Conservation (phyloP, 495 filamentous ascomycete genomes). For the Xylaria flabelliformis region DNA sequence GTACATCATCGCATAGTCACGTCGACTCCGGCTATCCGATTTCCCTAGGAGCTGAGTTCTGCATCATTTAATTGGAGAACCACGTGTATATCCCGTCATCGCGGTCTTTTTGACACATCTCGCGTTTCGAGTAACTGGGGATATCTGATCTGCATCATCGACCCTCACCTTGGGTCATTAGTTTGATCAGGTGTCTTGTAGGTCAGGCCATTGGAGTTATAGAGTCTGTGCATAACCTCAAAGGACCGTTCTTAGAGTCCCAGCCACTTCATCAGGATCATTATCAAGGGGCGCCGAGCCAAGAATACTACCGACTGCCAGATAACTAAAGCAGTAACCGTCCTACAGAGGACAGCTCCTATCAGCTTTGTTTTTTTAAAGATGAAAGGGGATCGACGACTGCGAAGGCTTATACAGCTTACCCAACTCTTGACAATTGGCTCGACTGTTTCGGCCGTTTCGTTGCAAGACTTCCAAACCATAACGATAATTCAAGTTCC, state of each 20-base stretch:
- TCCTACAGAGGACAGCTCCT: not conserved
- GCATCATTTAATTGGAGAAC: not conserved
- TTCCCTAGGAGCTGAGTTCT: not conserved
- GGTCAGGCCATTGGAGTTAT: not conserved
- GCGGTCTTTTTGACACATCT: slow-evolving; percentile 25
- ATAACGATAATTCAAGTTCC: slow-evolving; percentile 47
- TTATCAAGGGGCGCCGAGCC: not conserved
- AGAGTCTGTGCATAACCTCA: not conserved
- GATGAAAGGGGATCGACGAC: slow-evolving; percentile 36
- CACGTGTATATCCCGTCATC: slow-evolving; percentile 17
- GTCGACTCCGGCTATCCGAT: not conserved
- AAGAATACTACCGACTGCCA: not conserved
- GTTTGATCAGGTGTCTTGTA: not conserved
- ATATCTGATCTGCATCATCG: not conserved
- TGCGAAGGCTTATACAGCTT: slow-evolving; percentile 32
- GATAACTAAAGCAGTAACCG: not conserved
- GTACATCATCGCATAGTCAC: slow-evolving; percentile 6
- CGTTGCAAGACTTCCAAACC: slow-evolving; percentile 46
- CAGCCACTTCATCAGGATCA: not conserved
- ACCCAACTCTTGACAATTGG: slow-evolving; percentile 38
- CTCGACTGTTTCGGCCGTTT: slow-evolving; percentile 47
- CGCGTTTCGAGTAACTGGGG: slow-evolving; percentile 30
- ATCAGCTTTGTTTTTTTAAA: not conserved
- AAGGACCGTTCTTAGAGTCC: not conserved
- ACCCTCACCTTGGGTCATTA: not conserved